Evolutionary conservation across 2,329 filamentous ascomycete genomes (phyloP), one percentile per base, ranked within the genome.

Genomic region (Chrysosphaeria jannelii): DNA sequence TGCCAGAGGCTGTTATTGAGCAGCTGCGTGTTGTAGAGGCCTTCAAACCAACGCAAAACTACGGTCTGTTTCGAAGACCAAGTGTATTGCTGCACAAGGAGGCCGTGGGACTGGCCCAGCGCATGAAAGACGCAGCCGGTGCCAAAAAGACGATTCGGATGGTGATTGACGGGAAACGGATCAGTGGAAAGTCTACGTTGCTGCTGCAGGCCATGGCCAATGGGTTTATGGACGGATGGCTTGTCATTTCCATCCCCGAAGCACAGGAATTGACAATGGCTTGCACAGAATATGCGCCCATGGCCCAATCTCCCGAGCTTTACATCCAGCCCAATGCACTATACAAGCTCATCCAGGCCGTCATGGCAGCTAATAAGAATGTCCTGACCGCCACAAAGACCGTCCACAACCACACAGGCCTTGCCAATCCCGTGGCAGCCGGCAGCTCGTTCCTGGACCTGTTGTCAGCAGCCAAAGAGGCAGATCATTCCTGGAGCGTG

Each of bases 41-140:
- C 4, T 97, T 97, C 53, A 89, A 90, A 57, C 53, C 64, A 12
- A 72, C 64, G 13, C 85, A 93, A 53, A 65, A 60, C 31, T 97
- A 85, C 79, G 59, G 56, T 28, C 48, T 90, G 36, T 97, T 93
- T 46, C 53, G 74, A 34, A 57, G 64, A 33, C 85, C 85, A 13
- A 71, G 72, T 26, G 60, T 69, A 25, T 48, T 97, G 39, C 49
- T 90, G 30, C 59, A 79, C 34, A 52, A 58, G 27, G 75, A 91
- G 50, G 71, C 70, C n/a, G 48, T 72, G 19, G 56, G 71, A 29
- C 36, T 91, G 35, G 57, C 59, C n/a, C 50, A 48, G 34, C 50
- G 54, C 32, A 53, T 90, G 35, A 42, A 14, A 13, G 21, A 49
- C 6, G 53, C 63, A 6, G 48, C 50, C 8, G 46, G 42, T 22